A percentile compares a stretch with the other conserved stretches of the same genome.
phyloP scores from a whole-genome alignment of 2,329 filamentous ascomycete genomes.

The Fusarium multiceps region DNA sequence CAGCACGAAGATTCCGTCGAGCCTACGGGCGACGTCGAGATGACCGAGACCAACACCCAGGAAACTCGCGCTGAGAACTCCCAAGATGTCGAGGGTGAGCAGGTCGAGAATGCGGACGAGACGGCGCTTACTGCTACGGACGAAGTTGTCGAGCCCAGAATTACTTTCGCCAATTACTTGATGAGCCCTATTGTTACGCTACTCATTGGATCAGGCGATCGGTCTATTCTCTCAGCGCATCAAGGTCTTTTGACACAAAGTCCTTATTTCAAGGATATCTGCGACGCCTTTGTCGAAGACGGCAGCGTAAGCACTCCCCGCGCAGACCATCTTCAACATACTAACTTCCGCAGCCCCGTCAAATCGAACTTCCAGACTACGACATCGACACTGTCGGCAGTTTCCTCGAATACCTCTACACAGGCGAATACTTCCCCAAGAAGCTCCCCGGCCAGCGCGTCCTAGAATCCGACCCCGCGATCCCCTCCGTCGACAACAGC shows the following conservation, averaged over 20 bases:
- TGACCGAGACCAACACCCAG: conserved; percentile 47
- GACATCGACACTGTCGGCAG: conserved; percentile 52
- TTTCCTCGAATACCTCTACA: conserved; percentile 57
- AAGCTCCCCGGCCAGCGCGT: conserved; percentile 70
- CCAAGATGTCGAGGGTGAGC: conserved; percentile 50
- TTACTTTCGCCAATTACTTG: conserved; percentile 69
- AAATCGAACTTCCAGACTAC: conserved; percentile 69
- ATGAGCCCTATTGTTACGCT: conserved; percentile 76
- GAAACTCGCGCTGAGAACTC: conserved; percentile 42
- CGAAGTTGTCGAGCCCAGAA: conserved; percentile 51
- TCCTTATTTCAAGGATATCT: conserved; percentile 76
- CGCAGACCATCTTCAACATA: neutral
- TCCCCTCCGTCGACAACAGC: conserved; percentile 77
- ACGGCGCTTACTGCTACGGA: conserved; percentile 55
- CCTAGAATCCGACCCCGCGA: conserved; percentile 75
- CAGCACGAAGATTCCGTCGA: conserved; percentile 42
- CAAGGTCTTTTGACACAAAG: conserved; percentile 80
- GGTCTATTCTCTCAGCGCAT: conserved; percentile 79
- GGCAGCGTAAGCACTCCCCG: conserved; percentile 63
- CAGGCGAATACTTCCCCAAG: conserved; percentile 75
- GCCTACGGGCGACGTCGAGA: conserved; percentile 53
- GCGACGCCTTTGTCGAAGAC: conserved; percentile 70
- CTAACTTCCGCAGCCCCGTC: conserved; percentile 60
- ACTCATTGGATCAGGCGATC: conserved; percentile 70
- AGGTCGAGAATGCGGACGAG: conserved; percentile 48